phyloP scores from a whole-genome alignment of 176 grass and related monocot species.

The Alloteropsis semialata region DNA sequence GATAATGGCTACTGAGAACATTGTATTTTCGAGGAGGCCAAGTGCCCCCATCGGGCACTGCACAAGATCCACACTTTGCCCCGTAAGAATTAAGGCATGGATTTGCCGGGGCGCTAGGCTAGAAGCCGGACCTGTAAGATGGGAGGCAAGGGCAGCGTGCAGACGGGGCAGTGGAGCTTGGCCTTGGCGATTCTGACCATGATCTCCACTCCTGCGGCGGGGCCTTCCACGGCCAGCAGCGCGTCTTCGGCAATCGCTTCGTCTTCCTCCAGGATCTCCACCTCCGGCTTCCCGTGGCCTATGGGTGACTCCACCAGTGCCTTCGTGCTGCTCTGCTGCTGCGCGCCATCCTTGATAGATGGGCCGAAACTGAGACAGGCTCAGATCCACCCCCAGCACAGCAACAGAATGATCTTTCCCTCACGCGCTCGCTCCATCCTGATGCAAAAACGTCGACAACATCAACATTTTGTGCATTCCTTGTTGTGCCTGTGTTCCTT shows the following conservation, averaged over 20 bases:
- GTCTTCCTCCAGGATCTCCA: neutral
- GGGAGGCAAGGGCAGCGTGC: constrained; percentile 6
- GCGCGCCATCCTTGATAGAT: too few relatives aligned
- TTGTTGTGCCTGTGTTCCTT: too few relatives aligned
- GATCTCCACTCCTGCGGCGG: neutral
- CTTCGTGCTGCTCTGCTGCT: neutral
- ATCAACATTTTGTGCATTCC: too few relatives aligned
- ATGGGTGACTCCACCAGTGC: neutral
- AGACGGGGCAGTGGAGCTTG: constrained; percentile 19
- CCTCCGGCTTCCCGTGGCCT: neutral
- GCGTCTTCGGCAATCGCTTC: neutral
- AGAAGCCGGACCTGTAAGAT: neutral
- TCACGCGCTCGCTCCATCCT: too few relatives aligned
- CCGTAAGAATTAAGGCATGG: neutral
- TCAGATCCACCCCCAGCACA: too few relatives aligned
- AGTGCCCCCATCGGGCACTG: neutral
- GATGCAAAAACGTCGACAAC: too few relatives aligned
- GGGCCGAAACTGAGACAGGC: too few relatives aligned
- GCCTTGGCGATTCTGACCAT: neutral
- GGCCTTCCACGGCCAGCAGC: neutral
- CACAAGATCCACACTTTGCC: neutral
- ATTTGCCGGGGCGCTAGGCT: neutral
- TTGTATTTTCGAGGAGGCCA: too few relatives aligned
- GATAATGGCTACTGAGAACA: too few relatives aligned
- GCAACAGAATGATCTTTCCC: too few relatives aligned